Evolutionary conservation across 768 basidiomycete genomes (phyloP).

Genomic region (Amanita fuliginea): DNA sequence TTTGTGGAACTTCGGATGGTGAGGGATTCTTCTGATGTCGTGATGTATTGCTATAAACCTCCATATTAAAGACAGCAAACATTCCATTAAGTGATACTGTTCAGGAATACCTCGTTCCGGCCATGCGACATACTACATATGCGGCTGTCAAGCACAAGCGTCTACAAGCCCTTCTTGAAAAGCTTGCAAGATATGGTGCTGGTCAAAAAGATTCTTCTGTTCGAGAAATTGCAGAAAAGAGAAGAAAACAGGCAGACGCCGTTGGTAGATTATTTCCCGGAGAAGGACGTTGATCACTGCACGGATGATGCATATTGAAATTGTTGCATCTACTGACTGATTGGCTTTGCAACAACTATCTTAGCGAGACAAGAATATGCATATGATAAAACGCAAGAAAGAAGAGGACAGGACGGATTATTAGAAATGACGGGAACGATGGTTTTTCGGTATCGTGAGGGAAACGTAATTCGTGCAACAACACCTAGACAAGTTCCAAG

Average conservation of each 20-base stretch:
- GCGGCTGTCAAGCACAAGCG: conserved; percentile 56
- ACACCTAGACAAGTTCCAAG: conserved; percentile 39
- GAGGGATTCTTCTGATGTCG: conserved; percentile 14
- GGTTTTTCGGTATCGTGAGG: conserved; percentile 48
- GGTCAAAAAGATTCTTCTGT: conserved; percentile 46
- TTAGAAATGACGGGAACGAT: conserved; percentile 25
- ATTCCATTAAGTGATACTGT: conserved; percentile 67
- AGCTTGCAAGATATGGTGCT: conserved; percentile 59
- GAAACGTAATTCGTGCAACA: conserved; percentile 44
- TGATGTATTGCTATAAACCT: not conserved
- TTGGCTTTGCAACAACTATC: not conserved
- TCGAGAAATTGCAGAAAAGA: conserved; percentile 58
- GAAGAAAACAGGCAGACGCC: conserved; percentile 69
- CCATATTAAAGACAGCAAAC: conserved; percentile 42
- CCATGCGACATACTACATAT: conserved; percentile 58
- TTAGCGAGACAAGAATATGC: not conserved
- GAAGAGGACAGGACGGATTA: conserved; percentile 19
- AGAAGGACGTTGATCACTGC: conserved; percentile 34
- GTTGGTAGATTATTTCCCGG: conserved; percentile 67
- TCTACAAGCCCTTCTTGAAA: conserved; percentile 67
- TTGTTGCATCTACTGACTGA: not conserved
- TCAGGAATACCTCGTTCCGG: conserved; percentile 69
- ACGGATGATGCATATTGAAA: not conserved
- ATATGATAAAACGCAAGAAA: conserved; percentile 5
- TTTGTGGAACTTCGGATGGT: conserved; percentile 78